Evolutionary conservation across 2,329 filamentous ascomycete genomes (phyloP).

Genomic region (Monosporascus sp.): DNA sequence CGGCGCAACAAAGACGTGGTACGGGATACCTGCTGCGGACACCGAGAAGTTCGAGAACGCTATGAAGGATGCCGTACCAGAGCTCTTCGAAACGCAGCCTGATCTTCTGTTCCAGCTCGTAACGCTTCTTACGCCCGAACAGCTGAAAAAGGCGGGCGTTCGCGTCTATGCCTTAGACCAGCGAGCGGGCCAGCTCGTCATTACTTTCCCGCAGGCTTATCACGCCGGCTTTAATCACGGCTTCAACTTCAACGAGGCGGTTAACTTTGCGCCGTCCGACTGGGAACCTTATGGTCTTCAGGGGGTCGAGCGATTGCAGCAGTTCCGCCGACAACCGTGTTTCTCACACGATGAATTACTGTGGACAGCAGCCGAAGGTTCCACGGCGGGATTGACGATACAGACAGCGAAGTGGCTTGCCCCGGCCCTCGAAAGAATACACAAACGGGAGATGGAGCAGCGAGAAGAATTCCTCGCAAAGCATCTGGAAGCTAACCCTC

Average conservation of each 20-base stretch:
- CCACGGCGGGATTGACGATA: conserved; percentile 65
- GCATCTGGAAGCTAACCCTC: conserved; percentile 51
- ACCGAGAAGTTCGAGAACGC: conserved; percentile 92
- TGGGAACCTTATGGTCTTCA: conserved; percentile 91
- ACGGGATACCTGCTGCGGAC: conserved; percentile 91
- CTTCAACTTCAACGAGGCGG: conserved; percentile 98
- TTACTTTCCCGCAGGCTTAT: conserved; percentile 95
- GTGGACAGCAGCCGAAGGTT: conserved; percentile 79
- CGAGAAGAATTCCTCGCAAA: conserved; percentile 64
- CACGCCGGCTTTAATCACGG: conserved; percentile 98
- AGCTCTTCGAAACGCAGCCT: conserved; percentile 94
- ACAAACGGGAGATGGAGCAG: conserved; percentile 64
- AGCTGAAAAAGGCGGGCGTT: conserved; percentile 87
- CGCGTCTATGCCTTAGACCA: conserved; percentile 94
- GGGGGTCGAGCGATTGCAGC: conserved; percentile 79
- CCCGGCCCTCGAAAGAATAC: conserved; percentile 76
- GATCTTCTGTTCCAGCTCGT: conserved; percentile 95
- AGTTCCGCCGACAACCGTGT: conserved; percentile 86
- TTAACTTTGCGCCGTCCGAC: conserved; percentile 92
- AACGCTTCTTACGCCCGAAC: conserved; percentile 89
- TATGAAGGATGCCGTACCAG: conserved; percentile 91
- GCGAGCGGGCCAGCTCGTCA: conserved; percentile 88
- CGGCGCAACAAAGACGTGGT: conserved; percentile 98
- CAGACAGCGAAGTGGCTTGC: conserved; percentile 93
- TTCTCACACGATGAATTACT: conserved; percentile 96